These are phyloP conservation scores for Pouteria campechiana DNA, from an alignment of 179 eudicot genomes.

Conservation along the genomic window DNA sequence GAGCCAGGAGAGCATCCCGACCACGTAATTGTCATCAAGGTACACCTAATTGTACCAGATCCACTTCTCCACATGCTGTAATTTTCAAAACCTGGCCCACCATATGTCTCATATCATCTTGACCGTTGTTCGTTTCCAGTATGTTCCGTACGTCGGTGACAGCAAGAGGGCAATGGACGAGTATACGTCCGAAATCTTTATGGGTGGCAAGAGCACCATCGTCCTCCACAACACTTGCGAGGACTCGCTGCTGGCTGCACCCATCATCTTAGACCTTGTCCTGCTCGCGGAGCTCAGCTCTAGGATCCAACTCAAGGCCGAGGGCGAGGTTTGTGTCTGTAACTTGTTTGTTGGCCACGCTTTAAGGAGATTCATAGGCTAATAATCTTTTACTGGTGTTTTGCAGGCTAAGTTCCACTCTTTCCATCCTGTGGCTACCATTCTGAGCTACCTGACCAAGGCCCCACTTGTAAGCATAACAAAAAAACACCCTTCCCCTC, in stretches of 20 bases:
- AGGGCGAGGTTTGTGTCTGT: slow-evolving; percentile 43
- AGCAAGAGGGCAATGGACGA: slow-evolving; percentile 99
- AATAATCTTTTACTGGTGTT: background rate
- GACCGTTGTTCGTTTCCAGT: slow-evolving; percentile 21
- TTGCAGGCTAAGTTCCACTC: slow-evolving; percentile 90
- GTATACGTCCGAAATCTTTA: slow-evolving; percentile 93
- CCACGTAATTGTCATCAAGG: slow-evolving; percentile 97
- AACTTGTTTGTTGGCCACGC: too few species aligned
- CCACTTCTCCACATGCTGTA: background rate
- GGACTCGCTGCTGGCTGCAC: slow-evolving; percentile 91
- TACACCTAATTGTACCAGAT: slow-evolving; percentile 1
- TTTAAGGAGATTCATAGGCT: too few species aligned
- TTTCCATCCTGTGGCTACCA: slow-evolving; percentile 90
- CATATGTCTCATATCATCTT: background rate
- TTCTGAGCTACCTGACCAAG: slow-evolving; percentile 92
- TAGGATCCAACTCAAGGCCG: slow-evolving; percentile 85
- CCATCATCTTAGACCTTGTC: slow-evolving; percentile 87
- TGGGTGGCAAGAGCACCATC: slow-evolving; percentile 90
- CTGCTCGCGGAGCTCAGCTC: slow-evolving; percentile 87
- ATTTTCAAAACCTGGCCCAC: background rate
- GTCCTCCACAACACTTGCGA: slow-evolving; percentile 96
- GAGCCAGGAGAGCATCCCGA: slow-evolving; percentile 99
- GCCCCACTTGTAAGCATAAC: slow-evolving; percentile 81
- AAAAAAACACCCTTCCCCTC: background rate
- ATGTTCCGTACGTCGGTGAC: slow-evolving; percentile 93